Conservation (phyloP, 2,329 filamentous ascomycete genomes). For the Diplodia intermedia region DNA sequence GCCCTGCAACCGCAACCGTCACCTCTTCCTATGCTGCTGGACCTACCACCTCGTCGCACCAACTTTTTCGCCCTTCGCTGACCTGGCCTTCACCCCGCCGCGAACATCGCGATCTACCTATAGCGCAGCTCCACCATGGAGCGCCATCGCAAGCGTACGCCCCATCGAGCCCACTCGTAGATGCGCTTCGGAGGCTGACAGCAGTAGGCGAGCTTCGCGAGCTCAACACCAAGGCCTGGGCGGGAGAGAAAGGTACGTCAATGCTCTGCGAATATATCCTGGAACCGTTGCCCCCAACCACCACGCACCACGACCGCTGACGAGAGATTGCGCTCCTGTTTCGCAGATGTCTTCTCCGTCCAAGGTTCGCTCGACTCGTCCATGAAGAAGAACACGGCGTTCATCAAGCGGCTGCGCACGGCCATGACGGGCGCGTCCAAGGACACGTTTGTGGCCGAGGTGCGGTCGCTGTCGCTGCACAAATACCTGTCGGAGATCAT, state of each 20-base stretch:
- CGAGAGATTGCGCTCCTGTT: not conserved
- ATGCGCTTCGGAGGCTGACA: constrained; percentile 37
- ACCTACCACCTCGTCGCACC: constrained; percentile 24
- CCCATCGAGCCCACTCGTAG: constrained; percentile 3
- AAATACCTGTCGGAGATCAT: constrained; percentile 98
- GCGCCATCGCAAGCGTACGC: constrained; percentile 57
- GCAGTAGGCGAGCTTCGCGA: constrained; percentile 82
- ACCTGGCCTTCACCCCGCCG: constrained; percentile 37
- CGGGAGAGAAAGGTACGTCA: constrained; percentile 78
- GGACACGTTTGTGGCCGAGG: constrained; percentile 85
- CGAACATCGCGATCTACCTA: constrained; percentile 4
- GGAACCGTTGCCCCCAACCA: not conserved
- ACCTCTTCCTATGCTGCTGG: constrained; percentile 27
- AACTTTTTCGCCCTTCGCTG: constrained; percentile 40
- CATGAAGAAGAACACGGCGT: constrained; percentile 96
- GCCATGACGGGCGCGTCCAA: constrained; percentile 82
- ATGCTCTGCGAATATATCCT: not conserved
- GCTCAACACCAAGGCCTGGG: constrained; percentile 87
- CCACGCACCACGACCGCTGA: constrained; percentile 38
- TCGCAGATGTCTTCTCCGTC: constrained; percentile 77
- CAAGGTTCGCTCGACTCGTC: constrained; percentile 87
- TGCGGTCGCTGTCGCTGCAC: constrained; percentile 86
- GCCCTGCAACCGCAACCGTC: constrained; percentile 4
- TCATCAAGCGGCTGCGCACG: constrained; percentile 94
- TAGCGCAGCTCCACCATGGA: constrained; percentile 51